phyloP scores from a whole-genome alignment of 495 filamentous ascomycete species.

The Corynascus novoguineensis region DNA sequence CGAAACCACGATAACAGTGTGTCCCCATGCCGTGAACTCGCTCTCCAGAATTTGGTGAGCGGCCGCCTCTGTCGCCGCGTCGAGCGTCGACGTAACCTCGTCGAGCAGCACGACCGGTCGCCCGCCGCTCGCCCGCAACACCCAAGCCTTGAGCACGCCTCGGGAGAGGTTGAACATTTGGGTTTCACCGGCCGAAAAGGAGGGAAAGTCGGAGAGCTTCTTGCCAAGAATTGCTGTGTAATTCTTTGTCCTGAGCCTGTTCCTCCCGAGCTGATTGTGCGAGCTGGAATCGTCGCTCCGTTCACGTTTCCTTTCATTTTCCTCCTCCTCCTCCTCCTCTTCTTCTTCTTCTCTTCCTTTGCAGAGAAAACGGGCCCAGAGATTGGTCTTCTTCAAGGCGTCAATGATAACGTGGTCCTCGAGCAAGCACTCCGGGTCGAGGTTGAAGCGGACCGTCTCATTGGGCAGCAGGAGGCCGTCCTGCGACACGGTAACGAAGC shows the following conservation, averaged over 20 bases:
- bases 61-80: slow-evolving; percentile 68
- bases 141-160: slow-evolving; percentile 18
- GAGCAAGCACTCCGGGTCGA: slow-evolving; percentile 15
- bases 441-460: slow-evolving; percentile 25
- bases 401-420: neutral
- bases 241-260: too few species aligned
- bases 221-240: slow-evolving; percentile 19
- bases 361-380: slow-evolving; percentile 18
- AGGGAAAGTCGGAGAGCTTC: slow-evolving; percentile 17
- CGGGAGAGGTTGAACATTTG: slow-evolving; percentile 27
- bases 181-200: slow-evolving; percentile 30
- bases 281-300: too few species aligned
- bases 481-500: slow-evolving; percentile 42
- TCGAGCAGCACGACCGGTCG: slow-evolving; percentile 67
- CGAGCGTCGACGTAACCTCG: slow-evolving; percentile 78
- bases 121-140: slow-evolving; percentile 8
- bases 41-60: slow-evolving; percentile 63
- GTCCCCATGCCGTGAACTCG: slow-evolving; percentile 43
- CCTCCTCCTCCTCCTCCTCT: too few species aligned
- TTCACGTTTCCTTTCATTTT: too few species aligned
- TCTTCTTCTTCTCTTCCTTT: too few species aligned
- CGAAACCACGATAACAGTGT: slow-evolving; percentile 58
- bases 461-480: slow-evolving; percentile 36
- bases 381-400: slow-evolving; percentile 13
- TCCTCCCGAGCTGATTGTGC: too few species aligned